Evolutionary conservation across 225 moss, liverwort and hornwort species (phyloP).

Genomic region (Neckera pumila): DNA sequence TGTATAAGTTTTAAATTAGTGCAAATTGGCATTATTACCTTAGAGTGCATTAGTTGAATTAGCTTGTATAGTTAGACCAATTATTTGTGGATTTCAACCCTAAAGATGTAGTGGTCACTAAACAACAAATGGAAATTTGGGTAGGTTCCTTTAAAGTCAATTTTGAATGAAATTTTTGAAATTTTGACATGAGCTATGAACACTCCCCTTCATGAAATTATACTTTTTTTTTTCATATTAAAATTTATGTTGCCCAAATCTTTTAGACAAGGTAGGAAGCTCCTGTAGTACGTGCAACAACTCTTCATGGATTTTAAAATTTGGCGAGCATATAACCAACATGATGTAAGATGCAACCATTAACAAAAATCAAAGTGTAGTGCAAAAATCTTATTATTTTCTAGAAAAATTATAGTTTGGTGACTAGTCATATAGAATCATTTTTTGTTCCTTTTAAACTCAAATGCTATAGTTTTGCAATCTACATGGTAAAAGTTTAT

Average conservation of each 20-base stretch:
- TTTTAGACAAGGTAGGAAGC: rapidly evolving
- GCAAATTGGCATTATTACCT: rapidly evolving
- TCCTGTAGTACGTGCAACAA: not conserved
- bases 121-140: not conserved
- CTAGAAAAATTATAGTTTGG: not conserved
- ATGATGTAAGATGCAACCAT: not conserved
- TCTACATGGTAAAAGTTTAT: too few species aligned
- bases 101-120: not conserved
- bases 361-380: not conserved
- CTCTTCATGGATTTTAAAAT: not conserved
- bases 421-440: not conserved
- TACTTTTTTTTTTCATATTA: not conserved
- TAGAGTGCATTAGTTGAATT: rapidly evolving
- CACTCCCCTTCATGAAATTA: rapidly evolving
- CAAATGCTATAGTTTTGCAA: not conserved
- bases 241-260: rapidly evolving
- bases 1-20: too few species aligned
- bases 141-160: not conserved
- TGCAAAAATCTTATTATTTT: not conserved
- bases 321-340: not conserved
- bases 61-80: not conserved
- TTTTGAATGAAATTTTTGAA: not conserved
- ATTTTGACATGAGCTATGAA: too few species aligned
- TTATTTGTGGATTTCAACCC: not conserved
- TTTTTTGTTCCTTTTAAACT: not conserved